Percentiles rank a stretch among this genome's conserved stretches.
Conservation (phyloP, 2,329 filamentous ascomycete species). For the Pyrenochaeta sp. region DNA sequence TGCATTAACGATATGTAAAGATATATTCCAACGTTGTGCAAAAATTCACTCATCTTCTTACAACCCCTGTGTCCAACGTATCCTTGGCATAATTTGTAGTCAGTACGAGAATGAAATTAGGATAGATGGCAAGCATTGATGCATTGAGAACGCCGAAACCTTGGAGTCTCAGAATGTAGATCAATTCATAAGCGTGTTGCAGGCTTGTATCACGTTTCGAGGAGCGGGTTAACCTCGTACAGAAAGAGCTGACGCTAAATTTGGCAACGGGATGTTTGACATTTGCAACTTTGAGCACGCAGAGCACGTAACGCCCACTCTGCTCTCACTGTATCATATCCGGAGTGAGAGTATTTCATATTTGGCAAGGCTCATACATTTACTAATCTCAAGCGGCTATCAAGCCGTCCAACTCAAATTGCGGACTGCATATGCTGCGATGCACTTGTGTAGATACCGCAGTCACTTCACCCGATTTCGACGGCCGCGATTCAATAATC, state of each 20-base stretch:
- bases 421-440: background rate
- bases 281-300: background rate
- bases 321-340: no score
- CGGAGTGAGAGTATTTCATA: background rate
- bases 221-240: background rate
- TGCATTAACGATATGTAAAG: slow-evolving; percentile 44
- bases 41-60: background rate
- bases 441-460: background rate
- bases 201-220: slow-evolving; percentile 22
- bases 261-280: background rate
- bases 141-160: slow-evolving; percentile 15
- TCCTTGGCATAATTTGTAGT: background rate
- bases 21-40: slow-evolving; percentile 25
- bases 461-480: background rate
- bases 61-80: background rate
- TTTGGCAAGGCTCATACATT: background rate
- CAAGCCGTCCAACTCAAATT: background rate
- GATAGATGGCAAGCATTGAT: slow-evolving; percentile 4
- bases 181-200: slow-evolving; percentile 19
- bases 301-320: no score
- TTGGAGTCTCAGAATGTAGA: slow-evolving; percentile 22
- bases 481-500: background rate
- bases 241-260: background rate
- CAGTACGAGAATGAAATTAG: background rate
- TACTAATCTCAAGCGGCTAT: background rate